phyloP scores from a whole-genome alignment of 495 filamentous ascomycete species.

The Podospora appendiculata region DNA sequence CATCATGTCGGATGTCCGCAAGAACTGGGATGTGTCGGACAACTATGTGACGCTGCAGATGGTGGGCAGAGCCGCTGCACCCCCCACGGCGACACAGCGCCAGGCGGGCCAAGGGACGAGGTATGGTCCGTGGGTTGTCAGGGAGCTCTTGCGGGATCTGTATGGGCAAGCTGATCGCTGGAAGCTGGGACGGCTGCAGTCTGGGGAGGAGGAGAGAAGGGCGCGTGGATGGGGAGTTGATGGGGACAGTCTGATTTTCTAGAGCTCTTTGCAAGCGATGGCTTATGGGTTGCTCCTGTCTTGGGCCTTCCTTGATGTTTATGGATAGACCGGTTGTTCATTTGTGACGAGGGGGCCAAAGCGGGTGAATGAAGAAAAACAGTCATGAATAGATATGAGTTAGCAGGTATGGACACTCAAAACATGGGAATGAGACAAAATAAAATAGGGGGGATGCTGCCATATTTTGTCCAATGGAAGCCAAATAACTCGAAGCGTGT shows the following conservation, averaged over 20 bases:
- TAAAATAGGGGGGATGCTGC: no score
- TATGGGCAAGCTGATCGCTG: conserved; percentile 15
- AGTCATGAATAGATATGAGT: no score
- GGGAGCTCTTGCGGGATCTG: conserved; percentile 13
- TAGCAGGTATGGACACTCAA: no score
- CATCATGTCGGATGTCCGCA: conserved; percentile 28
- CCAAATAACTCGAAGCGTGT: no score
- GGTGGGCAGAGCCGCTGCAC: conserved; percentile 13
- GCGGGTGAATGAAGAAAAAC: no score
- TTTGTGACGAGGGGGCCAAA: no score
- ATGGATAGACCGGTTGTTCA: no score
- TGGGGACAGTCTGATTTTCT: no score
- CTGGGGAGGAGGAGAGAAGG: neutral
- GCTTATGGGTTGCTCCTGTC: neutral
- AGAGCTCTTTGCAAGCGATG: no score
- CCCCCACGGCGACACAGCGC: conserved; percentile 7
- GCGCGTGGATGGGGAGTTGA: no score
- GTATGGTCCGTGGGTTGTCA: conserved; percentile 15
- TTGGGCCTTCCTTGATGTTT: neutral
- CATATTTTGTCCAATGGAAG: no score
- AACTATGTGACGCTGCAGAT: conserved; percentile 23
- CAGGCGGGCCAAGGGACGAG: conserved; percentile 24
- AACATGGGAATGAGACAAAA: no score
- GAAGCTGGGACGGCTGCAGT: conserved; percentile 8
- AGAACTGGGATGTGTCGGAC: conserved; percentile 27